Percentiles rank a stretch among this genome's conserved stretches.
These are phyloP conservation scores for Carex myosuroides DNA, from an alignment of 176 grass and related monocot genomes.

Conservation along the genomic window DNA sequence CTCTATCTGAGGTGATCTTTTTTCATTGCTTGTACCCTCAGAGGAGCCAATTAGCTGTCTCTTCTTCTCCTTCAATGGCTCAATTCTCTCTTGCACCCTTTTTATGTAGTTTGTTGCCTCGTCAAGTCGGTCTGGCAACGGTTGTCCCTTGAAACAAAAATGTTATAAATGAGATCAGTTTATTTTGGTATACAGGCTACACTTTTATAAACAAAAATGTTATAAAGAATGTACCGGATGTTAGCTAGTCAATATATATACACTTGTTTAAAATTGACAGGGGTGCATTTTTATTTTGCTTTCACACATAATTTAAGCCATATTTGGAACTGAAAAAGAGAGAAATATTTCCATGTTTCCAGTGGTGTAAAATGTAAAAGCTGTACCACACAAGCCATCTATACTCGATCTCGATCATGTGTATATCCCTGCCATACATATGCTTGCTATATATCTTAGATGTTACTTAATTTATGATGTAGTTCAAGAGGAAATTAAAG, in stretches of 20 bases:
- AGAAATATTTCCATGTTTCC: neutral
- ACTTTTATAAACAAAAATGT: too few species aligned
- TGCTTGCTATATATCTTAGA: neutral
- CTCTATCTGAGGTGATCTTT: conserved; percentile 34
- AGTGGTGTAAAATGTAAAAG: neutral
- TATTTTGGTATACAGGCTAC: neutral
- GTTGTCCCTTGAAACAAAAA: neutral
- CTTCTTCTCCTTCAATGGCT: conserved; percentile 57
- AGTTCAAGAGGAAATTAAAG: neutral
- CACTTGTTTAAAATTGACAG: neutral
- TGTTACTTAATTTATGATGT: neutral
- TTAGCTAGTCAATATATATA: neutral
- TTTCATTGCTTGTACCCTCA: neutral
- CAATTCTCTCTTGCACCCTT: conserved; percentile 36
- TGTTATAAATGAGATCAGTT: neutral
- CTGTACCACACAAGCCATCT: neutral
- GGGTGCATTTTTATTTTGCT: neutral
- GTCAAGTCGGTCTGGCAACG: conserved; percentile 45
- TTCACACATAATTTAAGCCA: neutral
- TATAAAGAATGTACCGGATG: neutral
- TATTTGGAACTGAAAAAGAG: neutral
- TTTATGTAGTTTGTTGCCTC: conserved; percentile 56
- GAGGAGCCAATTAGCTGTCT: conserved; percentile 30
- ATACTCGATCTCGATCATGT: neutral
- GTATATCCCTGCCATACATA: neutral